These are phyloP conservation scores for Scopulariopsis brevicaulis DNA, from an alignment of 2,329 filamentous ascomycete species.

Conservation along the genomic window DNA sequence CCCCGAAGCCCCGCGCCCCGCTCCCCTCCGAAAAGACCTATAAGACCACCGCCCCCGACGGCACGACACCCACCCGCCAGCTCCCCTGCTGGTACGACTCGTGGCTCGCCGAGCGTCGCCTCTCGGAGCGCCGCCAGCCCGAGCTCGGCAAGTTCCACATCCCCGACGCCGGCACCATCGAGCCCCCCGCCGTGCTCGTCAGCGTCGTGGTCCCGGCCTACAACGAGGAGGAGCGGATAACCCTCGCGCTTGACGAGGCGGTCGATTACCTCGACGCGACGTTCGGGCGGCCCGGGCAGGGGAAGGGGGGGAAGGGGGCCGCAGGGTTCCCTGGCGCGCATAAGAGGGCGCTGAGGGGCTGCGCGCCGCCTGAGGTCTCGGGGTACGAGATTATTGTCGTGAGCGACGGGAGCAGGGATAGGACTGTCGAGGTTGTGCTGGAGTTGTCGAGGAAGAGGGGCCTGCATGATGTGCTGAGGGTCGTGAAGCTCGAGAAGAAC, in stretches of 20 bases:
- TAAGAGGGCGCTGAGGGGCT: constrained; percentile 1
- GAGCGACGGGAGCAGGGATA: constrained; percentile 79
- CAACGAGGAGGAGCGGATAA: constrained; percentile 80
- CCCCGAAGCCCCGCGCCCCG: constrained; percentile 67
- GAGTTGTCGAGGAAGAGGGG: constrained; percentile 65
- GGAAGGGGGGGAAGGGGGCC: constrained; percentile 7
- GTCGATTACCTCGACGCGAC: constrained; percentile 72
- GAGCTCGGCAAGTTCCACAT: constrained; percentile 26
- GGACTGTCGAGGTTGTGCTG: constrained; percentile 69
- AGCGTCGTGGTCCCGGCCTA: constrained; percentile 90
- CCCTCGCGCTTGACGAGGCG: constrained; percentile 81
- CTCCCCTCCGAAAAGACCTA: constrained; percentile 76
- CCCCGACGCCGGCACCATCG: constrained; percentile 47
- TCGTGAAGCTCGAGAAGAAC: constrained; percentile 70
- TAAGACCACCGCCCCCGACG: constrained; percentile 59
- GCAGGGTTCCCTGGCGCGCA: neutral
- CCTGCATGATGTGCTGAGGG: constrained; percentile 67
- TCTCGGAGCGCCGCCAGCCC: constrained; percentile 9
- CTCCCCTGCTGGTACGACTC: constrained; percentile 84
- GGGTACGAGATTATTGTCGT: constrained; percentile 93
- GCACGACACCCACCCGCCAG: constrained; percentile 24
- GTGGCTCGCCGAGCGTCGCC: constrained; percentile 50
- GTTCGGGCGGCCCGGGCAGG: constrained; percentile 44
- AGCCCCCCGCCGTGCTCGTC: constrained; percentile 71
- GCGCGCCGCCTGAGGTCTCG: constrained; percentile 11